phyloP scores from a whole-genome alignment of 495 filamentous ascomycete species.

The Pyrenula massariospora region DNA sequence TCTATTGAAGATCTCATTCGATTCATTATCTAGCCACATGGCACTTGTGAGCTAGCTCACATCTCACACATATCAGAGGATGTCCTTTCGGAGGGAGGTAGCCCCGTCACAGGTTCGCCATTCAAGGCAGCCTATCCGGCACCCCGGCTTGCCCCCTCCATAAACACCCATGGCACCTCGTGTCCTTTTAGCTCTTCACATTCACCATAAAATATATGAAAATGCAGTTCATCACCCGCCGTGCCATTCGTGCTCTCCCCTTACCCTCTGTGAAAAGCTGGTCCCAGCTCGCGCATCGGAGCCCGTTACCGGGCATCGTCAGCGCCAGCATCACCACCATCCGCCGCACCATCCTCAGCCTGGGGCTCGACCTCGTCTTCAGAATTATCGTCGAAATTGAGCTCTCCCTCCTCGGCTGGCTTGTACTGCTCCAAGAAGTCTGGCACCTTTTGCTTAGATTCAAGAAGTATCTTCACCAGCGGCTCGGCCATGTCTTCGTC shows the following conservation, averaged over 20 bases:
- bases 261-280: neutral
- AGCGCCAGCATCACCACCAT: constrained; percentile 8
- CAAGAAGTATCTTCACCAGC: constrained; percentile 67
- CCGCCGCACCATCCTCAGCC: constrained; percentile 21
- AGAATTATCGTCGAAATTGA: constrained; percentile 51
- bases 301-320: neutral
- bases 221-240: neutral
- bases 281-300: too few species aligned
- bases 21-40: too few species aligned
- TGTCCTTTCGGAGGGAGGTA: neutral
- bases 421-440: constrained; percentile 62
- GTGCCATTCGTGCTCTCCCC: neutral
- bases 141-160: neutral
- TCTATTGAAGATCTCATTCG: too few species aligned
- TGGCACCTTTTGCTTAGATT: constrained; percentile 64
- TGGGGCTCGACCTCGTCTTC: constrained; percentile 32
- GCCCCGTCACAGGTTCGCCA: neutral
- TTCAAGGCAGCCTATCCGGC: neutral
- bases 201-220: neutral
- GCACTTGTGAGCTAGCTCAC: too few species aligned
- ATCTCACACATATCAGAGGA: too few species aligned
- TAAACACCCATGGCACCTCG: neutral
- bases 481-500: constrained; percentile 58
- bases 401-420: constrained; percentile 32
- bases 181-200: neutral